Conservation (phyloP, 139 green algal species). For the Haematococcus sp. region DNA sequence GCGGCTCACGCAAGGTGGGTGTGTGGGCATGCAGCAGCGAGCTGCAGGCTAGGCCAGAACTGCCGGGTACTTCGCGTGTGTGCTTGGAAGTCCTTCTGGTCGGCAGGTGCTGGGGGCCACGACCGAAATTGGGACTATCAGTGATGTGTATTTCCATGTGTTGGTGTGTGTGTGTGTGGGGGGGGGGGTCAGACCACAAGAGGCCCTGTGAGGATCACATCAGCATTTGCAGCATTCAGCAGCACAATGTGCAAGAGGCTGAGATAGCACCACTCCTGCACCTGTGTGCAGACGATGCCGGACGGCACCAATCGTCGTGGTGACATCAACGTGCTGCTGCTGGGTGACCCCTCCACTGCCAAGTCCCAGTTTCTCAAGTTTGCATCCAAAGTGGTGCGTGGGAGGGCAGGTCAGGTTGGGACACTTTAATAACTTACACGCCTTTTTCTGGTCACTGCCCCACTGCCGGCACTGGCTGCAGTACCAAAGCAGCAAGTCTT, state of each 20-base stretch:
- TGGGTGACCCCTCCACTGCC: slow-evolving; percentile 96
- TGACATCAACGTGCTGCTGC: slow-evolving; percentile 98
- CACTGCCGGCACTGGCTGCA: too few species aligned
- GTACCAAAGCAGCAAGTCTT: too few species aligned
- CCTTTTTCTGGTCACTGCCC: background rate
- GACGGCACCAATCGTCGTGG: slow-evolving; percentile 85
- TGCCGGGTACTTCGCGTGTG: background rate
- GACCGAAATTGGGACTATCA: too few species aligned
- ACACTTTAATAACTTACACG: too few species aligned
- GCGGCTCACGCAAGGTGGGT: slow-evolving; percentile 84
- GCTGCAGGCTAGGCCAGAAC: background rate
- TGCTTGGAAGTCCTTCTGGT: background rate
- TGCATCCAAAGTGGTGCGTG: slow-evolving; percentile 63
- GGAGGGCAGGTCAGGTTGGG: too few species aligned
- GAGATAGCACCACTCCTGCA: too few species aligned
- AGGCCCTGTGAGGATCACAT: too few species aligned
- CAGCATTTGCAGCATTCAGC: too few species aligned
- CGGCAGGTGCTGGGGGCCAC: background rate
- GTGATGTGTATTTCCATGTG: too few species aligned
- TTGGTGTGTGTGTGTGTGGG: too few species aligned
- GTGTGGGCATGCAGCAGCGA: background rate
- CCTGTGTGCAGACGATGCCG: slow-evolving; percentile 65
- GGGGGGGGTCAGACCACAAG: too few species aligned
- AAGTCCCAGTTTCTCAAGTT: slow-evolving; percentile 99
- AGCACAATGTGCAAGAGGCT: too few species aligned